phyloP scores from a whole-genome alignment of 305 asterid genomes.

The Rubia tinctorum region DNA sequence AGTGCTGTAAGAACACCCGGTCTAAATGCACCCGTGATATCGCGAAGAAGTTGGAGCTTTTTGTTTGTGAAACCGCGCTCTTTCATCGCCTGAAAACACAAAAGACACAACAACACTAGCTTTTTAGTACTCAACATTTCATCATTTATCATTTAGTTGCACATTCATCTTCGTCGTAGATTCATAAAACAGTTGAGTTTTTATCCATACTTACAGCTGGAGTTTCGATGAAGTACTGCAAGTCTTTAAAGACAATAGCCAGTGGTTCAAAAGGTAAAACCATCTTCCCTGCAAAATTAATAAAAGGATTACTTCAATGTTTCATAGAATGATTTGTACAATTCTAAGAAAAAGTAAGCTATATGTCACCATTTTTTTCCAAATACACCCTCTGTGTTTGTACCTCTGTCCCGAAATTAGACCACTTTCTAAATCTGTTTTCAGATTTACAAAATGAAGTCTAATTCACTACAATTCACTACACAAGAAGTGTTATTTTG shows the following conservation, averaged over 20 bases:
- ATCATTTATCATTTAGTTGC: neutral
- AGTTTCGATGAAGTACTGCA: slow-evolving; percentile 31
- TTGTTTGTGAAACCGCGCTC: slow-evolving; percentile 23
- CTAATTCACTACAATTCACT: too few relatives aligned
- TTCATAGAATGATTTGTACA: neutral
- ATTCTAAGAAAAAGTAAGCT: neutral
- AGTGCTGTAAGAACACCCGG: slow-evolving; percentile 33
- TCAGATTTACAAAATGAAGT: too few relatives aligned
- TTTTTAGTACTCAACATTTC: neutral
- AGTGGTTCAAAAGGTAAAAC: slow-evolving; percentile 37
- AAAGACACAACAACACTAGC: neutral
- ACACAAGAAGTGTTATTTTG: too few relatives aligned
- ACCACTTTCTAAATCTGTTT: too few relatives aligned
- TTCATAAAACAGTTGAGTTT: neutral
- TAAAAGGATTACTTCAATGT: neutral
- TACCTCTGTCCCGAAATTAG: too few relatives aligned
- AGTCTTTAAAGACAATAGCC: slow-evolving; percentile 24
- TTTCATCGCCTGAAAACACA: slow-evolving; percentile 26
- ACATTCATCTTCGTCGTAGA: neutral
- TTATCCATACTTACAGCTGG: slow-evolving; percentile 28
- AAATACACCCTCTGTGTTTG: too few relatives aligned
- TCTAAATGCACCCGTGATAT: slow-evolving; percentile 30
- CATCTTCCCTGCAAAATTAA: slow-evolving; percentile 24
- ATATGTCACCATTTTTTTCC: too few relatives aligned
- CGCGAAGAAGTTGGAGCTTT: slow-evolving; percentile 30